Evolutionary conservation across 148 eudicot species (phyloP).

Genomic region (Rhododendron ferrugineum): DNA sequence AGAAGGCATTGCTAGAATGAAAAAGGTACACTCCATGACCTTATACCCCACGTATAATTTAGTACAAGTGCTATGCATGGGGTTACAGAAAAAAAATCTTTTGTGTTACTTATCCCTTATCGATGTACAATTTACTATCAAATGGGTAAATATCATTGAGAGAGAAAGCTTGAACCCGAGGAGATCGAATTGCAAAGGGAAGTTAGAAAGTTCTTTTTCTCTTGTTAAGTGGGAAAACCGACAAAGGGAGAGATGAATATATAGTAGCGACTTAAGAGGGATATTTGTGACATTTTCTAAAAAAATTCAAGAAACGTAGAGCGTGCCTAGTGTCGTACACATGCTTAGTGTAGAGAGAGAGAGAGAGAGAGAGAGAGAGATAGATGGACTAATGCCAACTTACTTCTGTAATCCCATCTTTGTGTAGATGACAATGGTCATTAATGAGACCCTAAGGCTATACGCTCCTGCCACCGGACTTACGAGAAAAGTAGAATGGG

Average conservation of each 20-base stretch:
- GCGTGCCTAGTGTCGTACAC: not conserved
- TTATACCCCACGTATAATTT: not conserved
- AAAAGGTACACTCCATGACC: not conserved
- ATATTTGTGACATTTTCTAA: not conserved
- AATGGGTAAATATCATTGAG: too few species aligned
- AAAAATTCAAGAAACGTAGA: not conserved
- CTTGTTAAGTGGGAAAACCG: not conserved
- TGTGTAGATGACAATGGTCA: slow-evolving; percentile 14
- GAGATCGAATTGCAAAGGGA: not conserved
- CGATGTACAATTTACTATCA: too few species aligned
- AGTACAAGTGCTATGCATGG: not conserved
- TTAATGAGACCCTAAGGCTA: slow-evolving; percentile 18
- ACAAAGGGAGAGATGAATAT: not conserved
- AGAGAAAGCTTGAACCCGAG: not conserved
- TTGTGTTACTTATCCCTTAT: too few species aligned
- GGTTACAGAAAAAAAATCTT: not conserved
- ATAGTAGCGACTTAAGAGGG: not conserved
- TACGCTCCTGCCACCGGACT: slow-evolving; percentile 3
- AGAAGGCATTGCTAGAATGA: slow-evolving; percentile 18
- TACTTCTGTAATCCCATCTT: not conserved
- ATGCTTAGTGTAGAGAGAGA: not conserved
- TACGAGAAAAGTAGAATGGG: not conserved
- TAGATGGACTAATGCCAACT: not conserved
- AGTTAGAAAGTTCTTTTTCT: not conserved
- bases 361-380: not conserved